A percentile compares a stretch with the other conserved stretches of the same genome.
Evolutionary conservation across 768 basidiomycete species (phyloP).

Genomic region (Pisolithus tinctorius): DNA sequence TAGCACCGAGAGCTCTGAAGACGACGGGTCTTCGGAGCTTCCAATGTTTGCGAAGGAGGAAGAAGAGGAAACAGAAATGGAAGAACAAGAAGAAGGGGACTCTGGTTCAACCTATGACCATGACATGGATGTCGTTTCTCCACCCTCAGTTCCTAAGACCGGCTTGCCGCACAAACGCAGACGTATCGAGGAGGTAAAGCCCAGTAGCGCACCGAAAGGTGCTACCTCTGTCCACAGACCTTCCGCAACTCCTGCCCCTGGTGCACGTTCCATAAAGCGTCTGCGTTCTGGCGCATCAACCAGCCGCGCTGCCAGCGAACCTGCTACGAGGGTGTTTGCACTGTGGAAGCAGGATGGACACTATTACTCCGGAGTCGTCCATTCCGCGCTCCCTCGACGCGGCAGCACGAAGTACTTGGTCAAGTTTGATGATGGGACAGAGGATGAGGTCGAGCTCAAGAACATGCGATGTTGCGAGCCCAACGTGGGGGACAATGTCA

Average conservation of each 20-base stretch:
- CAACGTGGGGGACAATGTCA: conserved; percentile 50
- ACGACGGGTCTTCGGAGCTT: conserved; percentile 22
- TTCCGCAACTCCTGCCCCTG: conserved; percentile 21
- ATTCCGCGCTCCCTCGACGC: conserved; percentile 17
- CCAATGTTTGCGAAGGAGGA: conserved; percentile 13
- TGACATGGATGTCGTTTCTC: conserved; percentile 28
- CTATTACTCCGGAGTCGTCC: conserved; percentile 56
- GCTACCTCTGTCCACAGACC: conserved; percentile 23
- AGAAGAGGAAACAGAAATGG: too few relatives aligned
- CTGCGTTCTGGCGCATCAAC: conserved; percentile 33
- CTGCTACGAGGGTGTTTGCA: conserved; percentile 60
- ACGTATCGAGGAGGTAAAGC: conserved; percentile 26
- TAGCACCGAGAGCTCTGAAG: conserved; percentile 20
- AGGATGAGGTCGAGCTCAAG: conserved; percentile 39
- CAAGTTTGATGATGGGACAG: conserved; percentile 61
- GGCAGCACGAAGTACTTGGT: conserved; percentile 36
- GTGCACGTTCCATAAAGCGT: conserved; percentile 32
- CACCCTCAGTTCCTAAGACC: conserved; percentile 19
- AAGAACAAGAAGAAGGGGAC: conserved; percentile 30
- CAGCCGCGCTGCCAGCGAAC: conserved; percentile 9
- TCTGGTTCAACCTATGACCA: conserved; percentile 40
- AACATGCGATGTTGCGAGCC: conserved; percentile 50
- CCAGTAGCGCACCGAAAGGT: conserved; percentile 16
- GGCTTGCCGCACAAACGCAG: conserved; percentile 37
- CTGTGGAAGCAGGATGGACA: conserved; percentile 54